Evolutionary conservation across 2,329 filamentous ascomycete genomes (phyloP).

Genomic region (Cadophora malorum): DNA sequence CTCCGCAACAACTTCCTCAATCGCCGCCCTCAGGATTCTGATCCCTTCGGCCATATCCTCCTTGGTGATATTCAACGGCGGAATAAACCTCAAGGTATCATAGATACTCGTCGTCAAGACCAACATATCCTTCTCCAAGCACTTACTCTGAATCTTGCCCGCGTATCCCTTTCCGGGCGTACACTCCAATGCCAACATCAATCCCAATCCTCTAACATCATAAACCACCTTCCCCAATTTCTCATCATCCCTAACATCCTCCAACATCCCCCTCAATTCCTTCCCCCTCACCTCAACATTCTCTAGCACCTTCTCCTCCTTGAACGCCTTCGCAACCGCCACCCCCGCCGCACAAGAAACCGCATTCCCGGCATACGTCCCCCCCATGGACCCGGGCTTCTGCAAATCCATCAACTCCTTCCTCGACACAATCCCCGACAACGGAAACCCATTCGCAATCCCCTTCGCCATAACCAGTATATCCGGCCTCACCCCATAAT

Average conservation of each 20-base stretch:
- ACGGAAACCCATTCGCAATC: conserved; percentile 57
- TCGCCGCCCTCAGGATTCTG: conserved; percentile 46
- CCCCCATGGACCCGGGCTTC: conserved; percentile 29
- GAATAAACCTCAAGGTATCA: conserved; percentile 49
- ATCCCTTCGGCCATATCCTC: conserved; percentile 48
- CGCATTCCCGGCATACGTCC: conserved; percentile 31
- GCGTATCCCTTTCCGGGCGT: conserved; percentile 46
- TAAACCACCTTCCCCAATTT: conserved; percentile 42
- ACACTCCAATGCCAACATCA: conserved; percentile 50
- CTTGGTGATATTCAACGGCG: conserved; percentile 48
- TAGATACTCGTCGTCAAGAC: conserved; percentile 50
- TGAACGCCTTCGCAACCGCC: conserved; percentile 28
- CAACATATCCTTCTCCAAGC: conserved; percentile 43
- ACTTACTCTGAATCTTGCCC: conserved; percentile 49
- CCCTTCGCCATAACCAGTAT: conserved; percentile 93
- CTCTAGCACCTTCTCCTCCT: conserved; percentile 32
- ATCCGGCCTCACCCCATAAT: conserved; percentile 91
- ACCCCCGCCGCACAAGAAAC: conserved; percentile 30
- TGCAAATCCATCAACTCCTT: conserved; percentile 34
- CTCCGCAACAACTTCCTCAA: conserved; percentile 47
- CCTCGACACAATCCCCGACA: conserved; percentile 29
- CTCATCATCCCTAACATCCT: conserved; percentile 20
- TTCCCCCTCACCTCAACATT: conserved; percentile 30
- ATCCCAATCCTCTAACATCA: conserved; percentile 48
- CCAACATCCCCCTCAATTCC: conserved; percentile 23